Conservation (phyloP, 2,329 filamentous ascomycete species). For the Madurella mycetomatis region DNA sequence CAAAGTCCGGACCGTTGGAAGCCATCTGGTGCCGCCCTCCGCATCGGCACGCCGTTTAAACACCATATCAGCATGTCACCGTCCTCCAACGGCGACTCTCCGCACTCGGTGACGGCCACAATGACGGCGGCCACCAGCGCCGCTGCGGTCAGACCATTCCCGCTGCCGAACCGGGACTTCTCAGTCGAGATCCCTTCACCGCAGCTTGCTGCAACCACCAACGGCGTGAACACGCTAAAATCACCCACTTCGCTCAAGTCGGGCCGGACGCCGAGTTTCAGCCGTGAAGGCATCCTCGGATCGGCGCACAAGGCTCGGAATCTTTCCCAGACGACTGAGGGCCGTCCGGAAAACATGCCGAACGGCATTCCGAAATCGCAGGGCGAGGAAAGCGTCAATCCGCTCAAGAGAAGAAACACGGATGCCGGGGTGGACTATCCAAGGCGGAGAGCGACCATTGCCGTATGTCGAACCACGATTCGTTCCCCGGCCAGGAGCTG, state of each 20-base stretch:
- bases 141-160: constrained; percentile 39
- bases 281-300: constrained; percentile 51
- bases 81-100: constrained; percentile 51
- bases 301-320: constrained; percentile 52
- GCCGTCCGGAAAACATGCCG: constrained; percentile 38
- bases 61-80: constrained; percentile 42
- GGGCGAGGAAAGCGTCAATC: constrained; percentile 53
- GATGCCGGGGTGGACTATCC: constrained; percentile 61
- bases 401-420: constrained; percentile 58
- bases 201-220: constrained; percentile 38
- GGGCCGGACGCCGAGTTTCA: constrained; percentile 47
- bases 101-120: constrained; percentile 37
- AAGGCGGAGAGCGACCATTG: constrained; percentile 60
- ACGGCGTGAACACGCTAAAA: constrained; percentile 43
- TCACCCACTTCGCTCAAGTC: constrained; percentile 48
- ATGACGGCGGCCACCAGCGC: constrained; percentile 34
- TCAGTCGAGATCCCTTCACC: constrained; percentile 45
- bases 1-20: no score
- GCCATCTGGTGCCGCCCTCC: neutral
- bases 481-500: constrained; percentile 9
- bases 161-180: constrained; percentile 46
- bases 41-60: neutral
- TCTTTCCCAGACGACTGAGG: constrained; percentile 51
- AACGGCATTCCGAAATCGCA: constrained; percentile 43
- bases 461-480: constrained; percentile 43